Evolutionary conservation across 306 rosid species (phyloP), one percentile per base, ranked within the genome.

Genomic region (Cyclanthera cordifolia): DNA sequence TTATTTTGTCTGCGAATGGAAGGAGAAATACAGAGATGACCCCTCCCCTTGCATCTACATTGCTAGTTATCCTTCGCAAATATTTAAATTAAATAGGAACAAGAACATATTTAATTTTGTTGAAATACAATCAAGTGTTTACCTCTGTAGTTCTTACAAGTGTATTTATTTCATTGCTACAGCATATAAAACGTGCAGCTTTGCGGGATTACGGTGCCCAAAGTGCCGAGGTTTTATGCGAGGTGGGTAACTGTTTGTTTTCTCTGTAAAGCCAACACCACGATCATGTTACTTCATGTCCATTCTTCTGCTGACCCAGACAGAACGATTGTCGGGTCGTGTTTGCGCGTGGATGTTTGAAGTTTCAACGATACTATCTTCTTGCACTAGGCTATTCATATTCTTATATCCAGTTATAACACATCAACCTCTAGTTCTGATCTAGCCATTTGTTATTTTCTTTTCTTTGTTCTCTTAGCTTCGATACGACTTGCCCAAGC

Each of bases 171-270:
- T 72, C 72, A 46, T 82, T 46, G 52, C 83, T 70, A 80, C 89
- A 89, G 99, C 96, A 86, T 83, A 87, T 93, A 71, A 87, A 82
- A 79, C 87, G 91, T 43, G 75, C 85, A 39, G 96, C 96, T 50
- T 37, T 90, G 68, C 83, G 82, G 76, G 81, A 81, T 72, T 81
- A 83, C 73, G 80, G 82, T 28, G 91, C 99, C 71, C 75, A 82
- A 71, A 86, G 87, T 77, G 99, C 96, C 6, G 96, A 90, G 84
- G 95, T 90, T 76, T 55, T 93, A 72, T 90, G 95, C 49, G 88
- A 86, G 95, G 96, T 87, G 71, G 61, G 82, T 73, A 65, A 41
- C 74, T 14, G 49, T 43, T 25, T 69, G 25, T 72, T 45, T 25
- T 67, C 24, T 34, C 0, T 32, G 0, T 5, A 21, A 60, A 60